Conservation (phyloP, 2,329 filamentous ascomycete species). For the Cladosporium phlei region DNA sequence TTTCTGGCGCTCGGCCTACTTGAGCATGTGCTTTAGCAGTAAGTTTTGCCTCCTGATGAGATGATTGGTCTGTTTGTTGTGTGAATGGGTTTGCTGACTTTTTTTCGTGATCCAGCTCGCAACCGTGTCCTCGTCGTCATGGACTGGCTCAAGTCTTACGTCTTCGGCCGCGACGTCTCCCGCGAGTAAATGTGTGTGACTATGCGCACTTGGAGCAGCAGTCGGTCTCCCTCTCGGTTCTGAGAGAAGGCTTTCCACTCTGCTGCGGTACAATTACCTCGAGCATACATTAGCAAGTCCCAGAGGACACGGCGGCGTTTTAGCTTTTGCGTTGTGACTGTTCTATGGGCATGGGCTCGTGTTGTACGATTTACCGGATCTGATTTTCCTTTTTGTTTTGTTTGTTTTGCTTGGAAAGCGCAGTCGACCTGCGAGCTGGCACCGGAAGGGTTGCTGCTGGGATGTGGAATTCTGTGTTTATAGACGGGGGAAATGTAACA, state of each 20-base stretch:
- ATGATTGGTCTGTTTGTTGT: too few species aligned
- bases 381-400: slow-evolving; percentile 5
- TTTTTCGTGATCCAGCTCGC: slow-evolving; percentile 61
- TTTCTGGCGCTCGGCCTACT: slow-evolving; percentile 96
- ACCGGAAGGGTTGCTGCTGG: too few species aligned
- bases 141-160: slow-evolving; percentile 95
- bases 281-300: neutral
- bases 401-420: too few species aligned
- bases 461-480: too few species aligned
- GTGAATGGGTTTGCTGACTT: slow-evolving; percentile 17
- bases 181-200: slow-evolving; percentile 55
- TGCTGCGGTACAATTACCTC: neutral
- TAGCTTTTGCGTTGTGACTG: neutral
- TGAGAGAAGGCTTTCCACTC: neutral
- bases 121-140: slow-evolving; percentile 89
- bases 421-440: too few species aligned
- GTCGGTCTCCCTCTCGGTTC: neutral
- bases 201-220: slow-evolving; percentile 2
- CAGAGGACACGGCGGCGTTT: neutral
- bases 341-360: neutral
- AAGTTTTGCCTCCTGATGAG: slow-evolving; percentile 45
- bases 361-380: slow-evolving; percentile 1
- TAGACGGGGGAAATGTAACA: too few species aligned
- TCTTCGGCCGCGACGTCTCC: slow-evolving; percentile 92
- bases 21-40: slow-evolving; percentile 99